Evolutionary conservation across 2,329 filamentous ascomycete genomes (phyloP), one percentile per base, ranked within the genome.

Genomic region (Microthyrium microscopicum): DNA sequence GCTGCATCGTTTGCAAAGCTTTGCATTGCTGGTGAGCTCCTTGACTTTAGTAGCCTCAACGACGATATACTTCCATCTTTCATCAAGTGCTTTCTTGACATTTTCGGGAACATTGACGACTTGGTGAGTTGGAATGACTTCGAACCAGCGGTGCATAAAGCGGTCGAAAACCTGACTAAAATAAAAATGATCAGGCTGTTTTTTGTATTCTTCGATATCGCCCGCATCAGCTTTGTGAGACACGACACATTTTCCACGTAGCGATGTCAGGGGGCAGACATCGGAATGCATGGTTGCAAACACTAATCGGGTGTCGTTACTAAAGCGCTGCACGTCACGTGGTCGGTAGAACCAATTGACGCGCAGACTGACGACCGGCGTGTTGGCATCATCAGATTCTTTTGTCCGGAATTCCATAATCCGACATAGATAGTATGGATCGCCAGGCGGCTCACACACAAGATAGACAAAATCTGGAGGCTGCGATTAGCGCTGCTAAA

Each of bases 261-360:
- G 64, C 29, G 89, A 83, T 32, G 84, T 84, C 47, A 98, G 66
- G 37, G 89, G 89, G 52, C 83, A 92, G 40, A 84, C 78, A 61
- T 98, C 89, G 18, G 89, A 95, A 57, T 98, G 89, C 89, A 98
- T 98, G 20, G 89, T 93, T 41, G 84, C 87, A 57, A 87, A 94
- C 33, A 98, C 73, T 47, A 87, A 66, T 40, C 89, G 79, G 39
- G 81, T 87, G 62, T 98, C 89, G 53, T 80, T 77, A 45, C 81
- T 77, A 59, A 85, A 89, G 45, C 85, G 81, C 44, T 82, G 81
- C 50, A 95, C 92, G 58, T 98, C 89, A 56, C 89, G 84, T 36
- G 89, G 87, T 26, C 89, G 75, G 55, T 95, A 95, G 57, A 87
- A 94, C 89, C 89, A 98, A 60, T 98, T 98, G 50, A 95, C 80